Evolutionary conservation across 768 basidiomycete species (phyloP).

Genomic region (Suillus plorans): DNA sequence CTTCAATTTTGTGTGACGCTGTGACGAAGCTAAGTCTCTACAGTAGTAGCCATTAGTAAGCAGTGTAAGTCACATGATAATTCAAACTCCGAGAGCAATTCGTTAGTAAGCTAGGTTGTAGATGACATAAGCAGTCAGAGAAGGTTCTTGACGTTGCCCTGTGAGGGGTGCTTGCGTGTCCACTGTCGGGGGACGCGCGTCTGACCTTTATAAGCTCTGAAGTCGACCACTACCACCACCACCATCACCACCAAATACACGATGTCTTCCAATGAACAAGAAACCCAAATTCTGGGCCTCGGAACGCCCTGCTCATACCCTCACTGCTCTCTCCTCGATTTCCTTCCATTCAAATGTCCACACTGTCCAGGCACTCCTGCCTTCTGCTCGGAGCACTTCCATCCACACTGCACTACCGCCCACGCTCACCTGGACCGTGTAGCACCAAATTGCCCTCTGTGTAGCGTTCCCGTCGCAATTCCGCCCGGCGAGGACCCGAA

Average conservation of each 20-base stretch:
- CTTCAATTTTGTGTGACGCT: no score
- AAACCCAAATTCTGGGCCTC: slow-evolving; percentile 60
- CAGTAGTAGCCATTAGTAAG: no score
- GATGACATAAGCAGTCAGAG: neutral
- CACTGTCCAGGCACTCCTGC: slow-evolving; percentile 55
- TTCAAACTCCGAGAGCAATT: no score
- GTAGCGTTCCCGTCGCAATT: slow-evolving; percentile 72
- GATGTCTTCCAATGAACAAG: slow-evolving; percentile 38
- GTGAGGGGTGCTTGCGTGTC: slow-evolving; percentile 17
- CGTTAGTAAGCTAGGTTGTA: neutral
- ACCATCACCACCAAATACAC: slow-evolving; percentile 7
- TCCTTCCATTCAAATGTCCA: slow-evolving; percentile 84
- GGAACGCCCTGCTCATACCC: slow-evolving; percentile 71
- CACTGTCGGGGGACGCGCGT: slow-evolving; percentile 28
- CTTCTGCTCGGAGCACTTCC: slow-evolving; percentile 82
- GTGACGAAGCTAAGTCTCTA: no score
- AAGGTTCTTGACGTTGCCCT: neutral
- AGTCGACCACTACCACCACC: neutral
- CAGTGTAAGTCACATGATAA: no score
- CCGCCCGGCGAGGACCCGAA: slow-evolving; percentile 82
- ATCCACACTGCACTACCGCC: slow-evolving; percentile 62
- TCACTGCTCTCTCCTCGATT: slow-evolving; percentile 73
- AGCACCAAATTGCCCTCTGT: slow-evolving; percentile 79
- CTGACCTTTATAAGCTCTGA: slow-evolving; percentile 18
- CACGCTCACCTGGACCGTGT: slow-evolving; percentile 64